Base-by-base conservation (phyloP, 306 rosid genomes). In the Gastrolobium bilobum region DNA sequence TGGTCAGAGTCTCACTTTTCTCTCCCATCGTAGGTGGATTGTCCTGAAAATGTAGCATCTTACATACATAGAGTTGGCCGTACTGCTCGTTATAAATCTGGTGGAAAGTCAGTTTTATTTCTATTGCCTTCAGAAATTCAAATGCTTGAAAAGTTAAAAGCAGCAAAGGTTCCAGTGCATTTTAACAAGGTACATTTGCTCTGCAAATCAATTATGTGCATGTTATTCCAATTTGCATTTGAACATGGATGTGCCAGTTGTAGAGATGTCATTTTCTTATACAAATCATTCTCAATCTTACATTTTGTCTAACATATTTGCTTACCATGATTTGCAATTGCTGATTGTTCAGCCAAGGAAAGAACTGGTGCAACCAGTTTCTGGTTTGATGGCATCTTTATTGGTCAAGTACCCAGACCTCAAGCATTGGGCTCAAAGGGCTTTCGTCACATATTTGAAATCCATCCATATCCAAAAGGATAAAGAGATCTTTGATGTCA, bases 11-110 rank as follows among this genome's bases (percentile, higher is more conserved):
- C 74, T 78, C 40, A 30, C 75, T 48, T 74, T 26, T 51, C 53
- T 76, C 50, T 47, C 75, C 5, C 67, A 53, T 77, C 6, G 66
- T 69, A 95, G 99, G 90, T 88, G 63, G 99, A 92, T 85, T 95
- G 99, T 82, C 98, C 99, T 14, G 98, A 92, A 57, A 85, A 90
- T 82, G 94, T 90, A 57, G 93, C 89, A 71, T 78, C 97, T 53
- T 95, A 95, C 87, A 93, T 95, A 78, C 98, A 95, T 65, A 89
- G 98, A 90, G 99, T 93, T 85, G 99, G 99, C 5, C 97, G 99
- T 51, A 95, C 99, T 63, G 99, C 98, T 48, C 98, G 96, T 31
- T 90, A 90, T 76, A 83, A 86, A 33, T 90, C 97, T 72, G 84
- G 60, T 75, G 99, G 99, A 82, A 84, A 79, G 80, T 89, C 99